Evolutionary conservation across 2,329 filamentous ascomycete genomes (phyloP), one percentile per base, ranked within the genome.

Genomic region (Apiospora marii): DNA sequence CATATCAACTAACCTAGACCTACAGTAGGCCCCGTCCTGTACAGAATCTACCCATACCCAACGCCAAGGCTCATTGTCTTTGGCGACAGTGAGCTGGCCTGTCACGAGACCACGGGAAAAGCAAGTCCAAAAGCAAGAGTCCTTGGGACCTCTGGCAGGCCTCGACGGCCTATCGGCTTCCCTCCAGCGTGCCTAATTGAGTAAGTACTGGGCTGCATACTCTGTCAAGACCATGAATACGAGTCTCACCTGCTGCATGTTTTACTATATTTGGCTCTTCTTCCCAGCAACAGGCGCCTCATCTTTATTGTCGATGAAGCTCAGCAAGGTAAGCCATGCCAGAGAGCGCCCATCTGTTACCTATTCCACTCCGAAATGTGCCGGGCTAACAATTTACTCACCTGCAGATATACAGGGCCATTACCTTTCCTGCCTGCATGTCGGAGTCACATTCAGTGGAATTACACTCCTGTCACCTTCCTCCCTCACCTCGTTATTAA

Each of bases 51-150:
- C 53, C 53, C n/a, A 24, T 13, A 10, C 12, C 49, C 53, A n/a
- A 37, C 37, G 53, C 53, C 53, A 22, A 61, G 53, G 19, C 5
- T 19, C 19, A 14, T n/a, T 64, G 58, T 41, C 58, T 64, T 41
- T 64, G 58, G 58, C 58, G 30, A 64, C 58, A 14, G 34, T 64
- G 30, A 41, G 58, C 58, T 64, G 58, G 34, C 58, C 34, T n/a
- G 58, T 41, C 58, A 64, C 41, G 58, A 64, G 58, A 41, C 58
- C 34, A 37, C 12, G 22, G 4, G n/a, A 64, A 61, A 64, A 64
- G 58, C 58, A 64, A 64, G 34, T 64, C 58, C 3, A 64, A 30
- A 30, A 41, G 16, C 30, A 22, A n/a, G 30, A 41, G 58, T 19
- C 30, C 22, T 30, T n/a, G n/a, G 58, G 30, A 7, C 16, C 10